Evolutionary conservation across 2,329 filamentous ascomycete species (phyloP), one percentile per base, ranked within the genome.

Genomic region (Colletotrichum paranaense): DNA sequence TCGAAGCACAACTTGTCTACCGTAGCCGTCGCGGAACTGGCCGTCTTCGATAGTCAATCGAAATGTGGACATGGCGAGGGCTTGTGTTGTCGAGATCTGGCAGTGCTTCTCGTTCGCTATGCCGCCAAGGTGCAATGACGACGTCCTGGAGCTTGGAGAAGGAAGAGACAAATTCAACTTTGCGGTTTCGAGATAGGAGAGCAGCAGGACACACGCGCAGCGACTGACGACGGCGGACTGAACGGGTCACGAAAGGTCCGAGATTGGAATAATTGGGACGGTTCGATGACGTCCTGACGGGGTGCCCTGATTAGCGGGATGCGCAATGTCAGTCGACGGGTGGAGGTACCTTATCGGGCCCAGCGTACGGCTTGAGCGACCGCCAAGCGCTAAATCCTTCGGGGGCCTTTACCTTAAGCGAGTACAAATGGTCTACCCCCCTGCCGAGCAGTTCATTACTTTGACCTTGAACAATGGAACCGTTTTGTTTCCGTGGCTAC

Each of bases 1-100:
- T 76, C 97, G 92, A 57, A 99, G 88, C 2, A 94, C 93, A 69
- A 99, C 91, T 83, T 98, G 94, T 74, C 97, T 92, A 76, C 95
- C 93, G 76, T 95, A 85, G 16, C 86, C 81, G 81, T 99, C 97
- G 75, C 94, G 91, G 83, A 99, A 98, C 77, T 91, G 91, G 74
- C 91, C 92, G 76, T 97, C 93, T 79, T 98, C 94, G 78, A 99
- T 96, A 28, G 90, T 91, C 63, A 99, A 87, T 66, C 93, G 92
- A 65, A 96, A 89, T 26, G 91, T 86, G 74, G 92, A 86, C 95
- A 97, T 98, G 76, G 22, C 60, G 55, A 28, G 42, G 46, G 52
- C 42, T 11, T 22, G 16, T 57, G 35, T n/a, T 28, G 30, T 38
- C 35, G 46, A 24, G 28, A n/a, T 16, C 19, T 28, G 28, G 30